Base-by-base conservation (phyloP, 495 filamentous ascomycete species). In the Xeromyces bisporus region DNA sequence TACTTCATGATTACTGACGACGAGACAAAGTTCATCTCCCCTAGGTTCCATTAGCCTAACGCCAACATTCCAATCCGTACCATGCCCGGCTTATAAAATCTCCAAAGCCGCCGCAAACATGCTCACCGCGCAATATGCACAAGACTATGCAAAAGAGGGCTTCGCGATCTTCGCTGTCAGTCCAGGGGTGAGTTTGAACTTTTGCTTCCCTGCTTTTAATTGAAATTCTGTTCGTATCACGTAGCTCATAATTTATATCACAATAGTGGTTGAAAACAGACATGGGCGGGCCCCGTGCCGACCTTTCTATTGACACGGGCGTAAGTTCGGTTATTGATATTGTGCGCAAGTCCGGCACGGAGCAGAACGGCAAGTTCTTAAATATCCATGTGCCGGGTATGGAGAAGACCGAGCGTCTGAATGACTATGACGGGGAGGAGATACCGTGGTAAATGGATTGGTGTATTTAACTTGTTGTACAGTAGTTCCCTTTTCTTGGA, bases 231-330 rank as follows among this genome's bases (percentile, higher is more conserved):
- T n/a, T n/a, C n/a, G n/a, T n/a, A n/a, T n/a, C n/a, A n/a, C n/a
- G n/a, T n/a, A n/a, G 10, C 12, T 18, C 3, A 11, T 7, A n/a
- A 18, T 18, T 36, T 26, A 5, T 27, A 27, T 11, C n/a, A 4
- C n/a, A 15, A 27, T 27, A 66, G 58, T 69, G 64, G 64, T 34
- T 68, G 3, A 52, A 55, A 33, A 68, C 64, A 6, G 64, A 69
- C 20, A 47, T 64, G 11, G 64, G 62, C 8, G 47, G 53, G 9
- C 25, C 33, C 6, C 23, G 42, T 8, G 64, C 66, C 8, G 62
- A 70, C 46, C 46, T 69, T 9, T 37, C 51, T 0, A 46, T 53
- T 2, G 58, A 60, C 12, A 40, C 35, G 4, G 64, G 64, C 4
- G 62, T 55, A 1, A 53, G 55, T 21, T 58, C 60, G 7, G 47